These are phyloP conservation scores for Aureobasidium sp. DNA, from an alignment of 2,329 filamentous ascomycete genomes.

Conservation along the genomic window DNA sequence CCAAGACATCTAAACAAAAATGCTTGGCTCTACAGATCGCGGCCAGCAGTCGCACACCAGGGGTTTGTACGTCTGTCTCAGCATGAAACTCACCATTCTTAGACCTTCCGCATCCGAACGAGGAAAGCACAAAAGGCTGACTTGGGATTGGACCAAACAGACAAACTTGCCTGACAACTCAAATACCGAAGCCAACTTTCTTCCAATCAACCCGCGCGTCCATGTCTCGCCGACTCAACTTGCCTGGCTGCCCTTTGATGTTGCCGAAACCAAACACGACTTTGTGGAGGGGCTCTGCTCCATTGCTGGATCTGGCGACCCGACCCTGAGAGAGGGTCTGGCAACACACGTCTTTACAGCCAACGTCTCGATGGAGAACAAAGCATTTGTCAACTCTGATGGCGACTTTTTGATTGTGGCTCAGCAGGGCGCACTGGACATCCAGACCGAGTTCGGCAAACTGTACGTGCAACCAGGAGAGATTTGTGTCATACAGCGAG, in stretches of 20 bases:
- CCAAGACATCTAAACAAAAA: slow-evolving; percentile 35
- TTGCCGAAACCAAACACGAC: slow-evolving; percentile 32
- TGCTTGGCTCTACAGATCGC: slow-evolving; percentile 37
- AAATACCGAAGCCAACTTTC: slow-evolving; percentile 36
- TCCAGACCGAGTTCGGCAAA: slow-evolving; percentile 32
- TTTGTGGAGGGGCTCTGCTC: slow-evolving; percentile 42
- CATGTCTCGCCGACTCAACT: slow-evolving; percentile 42
- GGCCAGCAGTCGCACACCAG: slow-evolving; percentile 36
- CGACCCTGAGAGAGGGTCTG: slow-evolving; percentile 41
- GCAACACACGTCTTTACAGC: slow-evolving; percentile 42
- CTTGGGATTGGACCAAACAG: neutral
- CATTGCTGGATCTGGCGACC: slow-evolving; percentile 43
- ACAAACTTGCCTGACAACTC: slow-evolving; percentile 17
- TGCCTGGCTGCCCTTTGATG: slow-evolving; percentile 37
- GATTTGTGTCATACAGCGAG: slow-evolving; percentile 32
- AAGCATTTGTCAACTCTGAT: slow-evolving; percentile 39
- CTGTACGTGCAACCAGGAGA: slow-evolving; percentile 32
- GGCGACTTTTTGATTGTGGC: slow-evolving; percentile 32
- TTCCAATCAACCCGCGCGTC: slow-evolving; percentile 39
- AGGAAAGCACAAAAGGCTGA: slow-evolving; percentile 1
- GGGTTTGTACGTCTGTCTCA: slow-evolving; percentile 17
- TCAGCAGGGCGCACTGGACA: slow-evolving; percentile 30
- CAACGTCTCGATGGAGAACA: slow-evolving; percentile 37
- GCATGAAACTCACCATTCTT: slow-evolving; percentile 5
- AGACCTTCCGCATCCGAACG: neutral